These are phyloP conservation scores for Penicillium bialowiezense DNA, from an alignment of 495 filamentous ascomycete species.

Conservation along the genomic window DNA sequence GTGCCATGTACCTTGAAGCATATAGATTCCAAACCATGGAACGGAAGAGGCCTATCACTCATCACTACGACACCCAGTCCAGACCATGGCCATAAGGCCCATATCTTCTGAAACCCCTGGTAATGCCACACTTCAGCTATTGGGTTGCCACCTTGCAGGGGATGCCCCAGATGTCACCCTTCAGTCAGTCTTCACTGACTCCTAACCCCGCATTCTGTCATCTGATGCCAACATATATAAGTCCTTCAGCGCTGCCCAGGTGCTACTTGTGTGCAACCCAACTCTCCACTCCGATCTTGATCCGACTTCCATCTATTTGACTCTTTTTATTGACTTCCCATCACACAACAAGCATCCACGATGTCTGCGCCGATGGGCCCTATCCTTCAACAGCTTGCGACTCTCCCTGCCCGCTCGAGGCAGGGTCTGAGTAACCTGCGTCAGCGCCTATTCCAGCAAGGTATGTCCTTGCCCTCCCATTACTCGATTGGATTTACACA, in stretches of 20 bases:
- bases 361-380: constrained; percentile 28
- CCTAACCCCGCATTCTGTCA: constrained; percentile 28
- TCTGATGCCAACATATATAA: constrained; percentile 25
- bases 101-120: constrained; percentile 3
- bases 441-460: constrained; percentile 31
- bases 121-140: not conserved
- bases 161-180: constrained; percentile 19
- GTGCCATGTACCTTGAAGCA: not conserved
- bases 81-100: not conserved
- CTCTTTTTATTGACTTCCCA: not conserved
- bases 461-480: constrained; percentile 12
- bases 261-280: not conserved
- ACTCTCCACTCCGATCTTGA: constrained; percentile 10
- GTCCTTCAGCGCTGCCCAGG: not conserved
- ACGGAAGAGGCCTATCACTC: not conserved
- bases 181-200: constrained; percentile 14
- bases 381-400: constrained; percentile 19
- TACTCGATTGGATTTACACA: too few relatives aligned
- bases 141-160: constrained; percentile 16
- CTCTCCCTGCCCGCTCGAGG: constrained; percentile 26
- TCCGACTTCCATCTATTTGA: constrained; percentile 7
- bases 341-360: constrained; percentile 1
- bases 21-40: not conserved
- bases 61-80: not conserved
- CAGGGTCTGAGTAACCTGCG: constrained; percentile 29